phyloP scores from a whole-genome alignment of 2,329 filamentous ascomycete species.

The Paradendryphiella salina region DNA sequence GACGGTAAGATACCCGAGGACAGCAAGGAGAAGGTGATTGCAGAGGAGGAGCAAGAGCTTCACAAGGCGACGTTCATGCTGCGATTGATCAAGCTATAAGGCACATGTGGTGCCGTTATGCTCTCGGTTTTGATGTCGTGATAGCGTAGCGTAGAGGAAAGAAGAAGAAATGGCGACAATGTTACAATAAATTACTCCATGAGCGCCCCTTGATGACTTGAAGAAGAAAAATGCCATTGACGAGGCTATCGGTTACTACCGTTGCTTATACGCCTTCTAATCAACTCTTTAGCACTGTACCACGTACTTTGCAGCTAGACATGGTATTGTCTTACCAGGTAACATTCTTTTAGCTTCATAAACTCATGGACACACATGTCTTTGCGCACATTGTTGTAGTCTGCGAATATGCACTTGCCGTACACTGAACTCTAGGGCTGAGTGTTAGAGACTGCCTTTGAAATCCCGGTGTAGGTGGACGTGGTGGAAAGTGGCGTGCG shows the following conservation, averaged over 20 bases:
- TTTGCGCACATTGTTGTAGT: constrained; percentile 88
- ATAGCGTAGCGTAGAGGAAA: constrained; percentile 13
- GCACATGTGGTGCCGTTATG: neutral
- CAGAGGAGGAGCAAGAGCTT: constrained; percentile 82
- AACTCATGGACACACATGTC: constrained; percentile 90
- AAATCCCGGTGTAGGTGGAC: neutral
- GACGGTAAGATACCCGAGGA: constrained; percentile 62
- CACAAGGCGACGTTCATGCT: constrained; percentile 80
- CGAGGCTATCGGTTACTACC: constrained; percentile 16
- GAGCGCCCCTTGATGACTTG: neutral
- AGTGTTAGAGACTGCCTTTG: neutral
- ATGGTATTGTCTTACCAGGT: constrained; percentile 66
- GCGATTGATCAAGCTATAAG: constrained; percentile 70
- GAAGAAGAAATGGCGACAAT: constrained; percentile 20
- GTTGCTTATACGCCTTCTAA: constrained; percentile 39
- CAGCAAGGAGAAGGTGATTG: constrained; percentile 62
- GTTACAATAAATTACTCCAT: neutral
- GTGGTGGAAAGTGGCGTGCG: constrained; percentile 15
- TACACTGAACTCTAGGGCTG: constrained; percentile 77
- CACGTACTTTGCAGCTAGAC: neutral
- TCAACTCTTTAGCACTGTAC: neutral
- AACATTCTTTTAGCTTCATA: constrained; percentile 82
- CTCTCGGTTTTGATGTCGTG: neutral
- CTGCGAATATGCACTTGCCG: constrained; percentile 85
- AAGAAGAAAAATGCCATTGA: neutral